These are phyloP conservation scores for Aspergillus sparsus DNA, from an alignment of 495 filamentous ascomycete genomes.

Conservation along the genomic window DNA sequence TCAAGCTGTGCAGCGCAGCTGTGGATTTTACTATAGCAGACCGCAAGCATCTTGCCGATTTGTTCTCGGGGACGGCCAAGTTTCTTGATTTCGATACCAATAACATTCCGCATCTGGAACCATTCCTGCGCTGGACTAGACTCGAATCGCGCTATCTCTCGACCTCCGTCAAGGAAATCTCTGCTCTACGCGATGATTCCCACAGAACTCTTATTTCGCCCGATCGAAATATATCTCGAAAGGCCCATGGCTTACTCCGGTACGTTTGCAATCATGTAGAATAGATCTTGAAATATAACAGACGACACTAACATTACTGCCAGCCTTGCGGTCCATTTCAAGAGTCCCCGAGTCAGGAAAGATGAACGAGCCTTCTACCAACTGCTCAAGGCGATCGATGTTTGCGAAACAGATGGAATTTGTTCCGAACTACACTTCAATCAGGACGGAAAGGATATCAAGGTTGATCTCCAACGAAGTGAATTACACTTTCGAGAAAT, in stretches of 20 bases:
- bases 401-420: conserved; percentile 35
- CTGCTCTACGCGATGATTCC: conserved; percentile 24
- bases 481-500: conserved; percentile 36
- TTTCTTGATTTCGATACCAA: conserved; percentile 41
- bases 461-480: conserved; percentile 22
- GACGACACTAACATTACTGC: neutral
- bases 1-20: conserved; percentile 18
- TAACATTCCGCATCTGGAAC: conserved; percentile 33
- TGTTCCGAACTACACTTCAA: conserved; percentile 26
- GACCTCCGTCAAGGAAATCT: conserved; percentile 35
- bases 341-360: conserved; percentile 31
- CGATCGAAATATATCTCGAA: conserved; percentile 28
- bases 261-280: conserved; percentile 15
- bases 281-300: neutral
- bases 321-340: conserved; percentile 33
- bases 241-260: conserved; percentile 43
- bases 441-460: conserved; percentile 27
- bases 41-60: conserved; percentile 29
- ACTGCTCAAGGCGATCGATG: conserved; percentile 25
- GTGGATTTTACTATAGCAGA: conserved; percentile 41
- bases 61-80: conserved; percentile 31
- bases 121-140: conserved; percentile 37
- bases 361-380: conserved; percentile 29
- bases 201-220: conserved; percentile 24
- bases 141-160: conserved; percentile 40